Percentiles rank a stretch among this genome's conserved stretches.
Evolutionary conservation across 2,329 filamentous ascomycete genomes (phyloP).

Genomic region (Colletotrichum salicis): DNA sequence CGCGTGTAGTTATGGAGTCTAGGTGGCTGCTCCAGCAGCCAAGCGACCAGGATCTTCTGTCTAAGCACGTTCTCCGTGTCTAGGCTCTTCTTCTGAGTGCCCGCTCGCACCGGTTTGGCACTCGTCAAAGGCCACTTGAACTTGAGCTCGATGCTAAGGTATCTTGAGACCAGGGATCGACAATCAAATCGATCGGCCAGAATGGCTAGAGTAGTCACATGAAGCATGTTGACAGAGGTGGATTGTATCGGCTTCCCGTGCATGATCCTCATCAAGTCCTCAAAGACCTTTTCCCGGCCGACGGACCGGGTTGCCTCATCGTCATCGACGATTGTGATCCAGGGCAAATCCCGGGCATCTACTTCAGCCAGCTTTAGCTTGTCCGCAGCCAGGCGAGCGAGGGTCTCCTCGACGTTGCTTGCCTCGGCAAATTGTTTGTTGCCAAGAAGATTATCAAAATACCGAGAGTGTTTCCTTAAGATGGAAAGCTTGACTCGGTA

Average conservation of each 20-base stretch:
- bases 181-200: constrained; percentile 81
- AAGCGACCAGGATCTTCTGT: constrained; percentile 75
- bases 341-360: constrained; percentile 65
- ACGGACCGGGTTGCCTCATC: constrained; percentile 73
- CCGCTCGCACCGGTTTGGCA: constrained; percentile 52
- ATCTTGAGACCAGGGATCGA: constrained; percentile 62
- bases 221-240: constrained; percentile 61
- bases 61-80: constrained; percentile 73
- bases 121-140: constrained; percentile 65
- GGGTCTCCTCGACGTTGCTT: constrained; percentile 60
- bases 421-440: constrained; percentile 73
- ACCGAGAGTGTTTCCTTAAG: constrained; percentile 72
- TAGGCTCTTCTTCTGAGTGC: constrained; percentile 45
- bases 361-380: constrained; percentile 61
- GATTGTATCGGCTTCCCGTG: constrained; percentile 63
- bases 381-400: constrained; percentile 59
- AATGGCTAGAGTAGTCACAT: constrained; percentile 74
- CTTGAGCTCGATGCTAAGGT: constrained; percentile 60
- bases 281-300: constrained; percentile 70
- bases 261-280: constrained; percentile 74
- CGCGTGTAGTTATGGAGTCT: constrained; percentile 71
- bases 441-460: constrained; percentile 75
- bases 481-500: constrained; percentile 70
- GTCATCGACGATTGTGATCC: constrained; percentile 72
- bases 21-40: constrained; percentile 70